Evolutionary conservation across 1,139 yeast species (phyloP), one percentile per base, ranked within the genome.

Genomic region (Hemisphaericaspora lyxosophila): DNA sequence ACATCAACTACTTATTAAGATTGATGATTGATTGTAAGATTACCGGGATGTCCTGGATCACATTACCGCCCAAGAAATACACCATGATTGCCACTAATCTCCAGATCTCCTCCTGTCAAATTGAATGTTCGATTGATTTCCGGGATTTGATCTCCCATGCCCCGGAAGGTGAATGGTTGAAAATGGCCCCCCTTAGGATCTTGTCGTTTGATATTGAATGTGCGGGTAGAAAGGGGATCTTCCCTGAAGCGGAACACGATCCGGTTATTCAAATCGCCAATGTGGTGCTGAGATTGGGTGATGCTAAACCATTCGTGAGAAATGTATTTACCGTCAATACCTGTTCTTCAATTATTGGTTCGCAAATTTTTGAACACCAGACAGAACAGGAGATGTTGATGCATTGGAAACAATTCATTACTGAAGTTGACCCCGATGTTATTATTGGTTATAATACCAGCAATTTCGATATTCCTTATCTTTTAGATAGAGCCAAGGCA

Each of bases 11-110:
- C 58, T 72, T 88, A 34, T 62, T 94, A 44, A 72, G 98, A 49
- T 70, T 90, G 58, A 89, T 94, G 95, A 80, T 92, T 36, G 99
- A 94, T 62, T 83, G 95, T 60, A 78, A 83, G 37, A 83, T 86
- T 44, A 85, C 92, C 0, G 99, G 99, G 33, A 92, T 94, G 98
- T 85, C 95, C 18, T 94, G 99, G 99, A 73, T 94, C 31, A 86
- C 96, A 0, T 70, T 92, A 17, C 97, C 97, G 0, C 78, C 73
- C 40, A 80, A 81, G 0, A 84, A 78, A 49, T 94, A 89, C 57
- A 50, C 55, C 1, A 42, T 82, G 42, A 70, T 79, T 5, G 51
- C 57, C 1, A 46, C 53, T 1, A 40, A 56, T 7, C 45, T 57
- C 13, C 68, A 64, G 45, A 72, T 81, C 4, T 86, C 97, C 0